Conservation (phyloP, 352 stramenopile species). For the Phytopythium delawarense region DNA sequence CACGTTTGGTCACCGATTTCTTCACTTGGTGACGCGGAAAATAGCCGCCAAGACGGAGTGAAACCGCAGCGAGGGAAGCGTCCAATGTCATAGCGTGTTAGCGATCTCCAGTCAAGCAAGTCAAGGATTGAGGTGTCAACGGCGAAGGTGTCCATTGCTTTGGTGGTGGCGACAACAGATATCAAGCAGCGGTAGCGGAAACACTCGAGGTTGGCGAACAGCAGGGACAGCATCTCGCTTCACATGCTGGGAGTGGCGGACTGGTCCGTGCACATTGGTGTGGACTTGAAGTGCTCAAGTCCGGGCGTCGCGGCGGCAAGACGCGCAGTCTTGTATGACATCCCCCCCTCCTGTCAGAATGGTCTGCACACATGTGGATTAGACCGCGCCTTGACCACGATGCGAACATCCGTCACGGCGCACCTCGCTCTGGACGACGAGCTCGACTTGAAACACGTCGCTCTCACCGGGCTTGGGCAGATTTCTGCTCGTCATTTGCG, state of each 20-base stretch:
- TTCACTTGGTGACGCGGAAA: not conserved
- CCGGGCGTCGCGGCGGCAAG: slow-evolving; percentile 47
- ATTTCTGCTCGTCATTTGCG: slow-evolving; percentile 27
- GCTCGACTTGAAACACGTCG: slow-evolving; percentile 35
- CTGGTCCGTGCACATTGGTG: not conserved
- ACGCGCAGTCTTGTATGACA: slow-evolving; percentile 61
- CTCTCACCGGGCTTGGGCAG: slow-evolving; percentile 42
- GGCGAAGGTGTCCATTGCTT: not conserved
- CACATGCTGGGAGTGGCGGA: not conserved
- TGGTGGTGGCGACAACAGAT: not conserved
- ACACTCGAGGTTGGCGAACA: not conserved
- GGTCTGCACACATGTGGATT: slow-evolving; percentile 11
- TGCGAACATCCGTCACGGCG: not conserved
- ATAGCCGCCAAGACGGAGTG: not conserved
- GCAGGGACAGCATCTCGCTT: not conserved
- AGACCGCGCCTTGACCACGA: not conserved
- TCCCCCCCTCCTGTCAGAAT: slow-evolving; percentile 40
- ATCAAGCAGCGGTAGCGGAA: not conserved
- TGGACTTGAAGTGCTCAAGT: slow-evolving; percentile 35
- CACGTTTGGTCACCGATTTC: not conserved
- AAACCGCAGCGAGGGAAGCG: not conserved
- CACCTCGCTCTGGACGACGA: slow-evolving; percentile 65
- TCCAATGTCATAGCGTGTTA: no score
- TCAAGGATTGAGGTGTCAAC: not conserved
- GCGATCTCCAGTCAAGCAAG: no score